Percentiles rank a stretch among this genome's conserved stretches.
phyloP scores from a whole-genome alignment of 1,284 basidiomycete species.

The Fistulinella cinereoalba region DNA sequence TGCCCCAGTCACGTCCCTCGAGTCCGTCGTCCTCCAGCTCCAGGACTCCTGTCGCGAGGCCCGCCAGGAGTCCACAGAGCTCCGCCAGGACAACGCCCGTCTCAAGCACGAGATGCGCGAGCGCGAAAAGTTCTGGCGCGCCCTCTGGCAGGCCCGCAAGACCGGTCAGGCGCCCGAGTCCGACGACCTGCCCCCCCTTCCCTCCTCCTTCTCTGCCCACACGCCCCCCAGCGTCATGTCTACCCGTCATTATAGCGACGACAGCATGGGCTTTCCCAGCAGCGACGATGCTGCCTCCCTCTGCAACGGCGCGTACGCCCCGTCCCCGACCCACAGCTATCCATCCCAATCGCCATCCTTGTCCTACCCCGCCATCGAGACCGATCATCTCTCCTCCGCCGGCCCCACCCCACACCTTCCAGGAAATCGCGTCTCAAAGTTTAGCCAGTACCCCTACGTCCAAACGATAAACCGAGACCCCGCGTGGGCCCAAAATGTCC shows the following conservation, averaged over 20 bases:
- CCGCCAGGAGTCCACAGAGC: conserved; percentile 52
- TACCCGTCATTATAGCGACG: conserved; percentile 38
- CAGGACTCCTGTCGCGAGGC: conserved; percentile 75
- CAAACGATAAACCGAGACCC: conserved; percentile 50
- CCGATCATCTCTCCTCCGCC: conserved; percentile 39
- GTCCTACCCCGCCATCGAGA: conserved; percentile 42
- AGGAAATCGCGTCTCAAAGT: conserved; percentile 49
- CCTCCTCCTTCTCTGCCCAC: conserved; percentile 39
- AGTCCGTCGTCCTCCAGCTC: conserved; percentile 74
- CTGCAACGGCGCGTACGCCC: conserved; percentile 43
- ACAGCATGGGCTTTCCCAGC: conserved; percentile 42
- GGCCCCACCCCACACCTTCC: conserved; percentile 36
- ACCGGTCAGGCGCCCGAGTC: conserved; percentile 49
- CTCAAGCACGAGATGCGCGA: conserved; percentile 62
- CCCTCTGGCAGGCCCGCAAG: conserved; percentile 61
- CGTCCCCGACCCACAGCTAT: conserved; percentile 39
- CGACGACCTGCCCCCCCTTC: conserved; percentile 56
- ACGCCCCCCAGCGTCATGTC: conserved; percentile 19
- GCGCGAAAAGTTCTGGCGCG: conserved; percentile 67
- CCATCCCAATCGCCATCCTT: conserved; percentile 47
- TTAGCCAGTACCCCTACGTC: conserved; percentile 53
- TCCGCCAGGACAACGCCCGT: conserved; percentile 62
- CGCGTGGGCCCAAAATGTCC: conserved; percentile 47
- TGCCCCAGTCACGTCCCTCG: conserved; percentile 63
- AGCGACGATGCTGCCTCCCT: conserved; percentile 44